Percentiles rank a stretch among this genome's conserved stretches.
These are phyloP conservation scores for Paxillus rubicundulus DNA, from an alignment of 768 basidiomycete genomes.

Conservation along the genomic window DNA sequence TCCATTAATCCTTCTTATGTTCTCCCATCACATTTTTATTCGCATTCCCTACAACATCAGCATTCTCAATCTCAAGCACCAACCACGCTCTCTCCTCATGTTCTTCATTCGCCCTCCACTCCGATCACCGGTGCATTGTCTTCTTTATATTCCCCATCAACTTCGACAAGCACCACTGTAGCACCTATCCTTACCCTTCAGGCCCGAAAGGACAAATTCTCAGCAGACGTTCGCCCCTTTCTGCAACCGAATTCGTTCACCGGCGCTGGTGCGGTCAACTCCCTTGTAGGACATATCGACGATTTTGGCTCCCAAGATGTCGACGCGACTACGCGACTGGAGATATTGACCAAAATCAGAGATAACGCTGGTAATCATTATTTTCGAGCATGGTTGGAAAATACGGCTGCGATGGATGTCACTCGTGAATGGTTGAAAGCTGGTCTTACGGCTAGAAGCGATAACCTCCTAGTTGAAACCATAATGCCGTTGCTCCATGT, in stretches of 20 bases:
- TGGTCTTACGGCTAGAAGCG: slow-evolving; percentile 55
- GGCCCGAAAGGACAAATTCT: slow-evolving; percentile 55
- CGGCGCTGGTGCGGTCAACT: slow-evolving; percentile 64
- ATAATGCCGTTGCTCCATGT: slow-evolving; percentile 88
- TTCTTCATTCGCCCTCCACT: slow-evolving; percentile 56
- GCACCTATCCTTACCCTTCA: slow-evolving; percentile 42
- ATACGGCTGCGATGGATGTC: slow-evolving; percentile 69
- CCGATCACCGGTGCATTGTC: slow-evolving; percentile 33
- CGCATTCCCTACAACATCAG: slow-evolving; percentile 29
- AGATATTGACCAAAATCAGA: slow-evolving; percentile 77
- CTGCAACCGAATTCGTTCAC: slow-evolving; percentile 60
- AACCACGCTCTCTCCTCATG: slow-evolving; percentile 67
- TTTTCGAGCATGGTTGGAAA: slow-evolving; percentile 84
- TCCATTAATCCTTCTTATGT: slow-evolving; percentile 43
- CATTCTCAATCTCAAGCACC: slow-evolving; percentile 42
- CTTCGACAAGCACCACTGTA: slow-evolving; percentile 24
- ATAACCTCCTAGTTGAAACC: slow-evolving; percentile 61
- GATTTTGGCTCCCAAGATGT: slow-evolving; percentile 64
- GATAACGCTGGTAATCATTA: slow-evolving; percentile 86
- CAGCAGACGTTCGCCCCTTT: slow-evolving; percentile 50
- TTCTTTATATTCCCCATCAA: slow-evolving; percentile 39
- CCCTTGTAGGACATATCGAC: slow-evolving; percentile 56
- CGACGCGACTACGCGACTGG: slow-evolving; percentile 60
- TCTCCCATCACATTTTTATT: slow-evolving; percentile 38
- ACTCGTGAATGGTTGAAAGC: slow-evolving; percentile 81